Base-by-base conservation (phyloP, 495 filamentous ascomycete genomes). In the Rusavskia elegans region DNA sequence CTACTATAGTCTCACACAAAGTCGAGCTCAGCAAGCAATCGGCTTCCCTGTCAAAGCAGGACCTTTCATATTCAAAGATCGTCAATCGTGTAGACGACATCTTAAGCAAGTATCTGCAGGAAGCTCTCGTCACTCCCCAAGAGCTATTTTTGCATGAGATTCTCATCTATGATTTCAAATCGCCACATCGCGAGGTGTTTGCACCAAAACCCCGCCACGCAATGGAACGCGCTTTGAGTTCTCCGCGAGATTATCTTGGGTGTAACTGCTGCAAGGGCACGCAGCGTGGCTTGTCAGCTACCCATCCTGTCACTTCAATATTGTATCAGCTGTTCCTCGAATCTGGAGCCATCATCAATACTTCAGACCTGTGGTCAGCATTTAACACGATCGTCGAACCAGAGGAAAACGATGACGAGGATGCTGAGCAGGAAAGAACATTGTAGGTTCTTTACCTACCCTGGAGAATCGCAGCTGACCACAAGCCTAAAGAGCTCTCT, bases 261-360 rank as follows among this genome's bases (percentile, higher is more conserved):
- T 88, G 85, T 69, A 80, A 83, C 66, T 49, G 45, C 40, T 19
- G 49, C 54, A 13, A 59, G 54, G 48, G 66, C 48, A 55, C 59
- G 17, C 63, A 73, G 27, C 66, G 72, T 62, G 63, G 64, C 3
- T 51, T 83, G 6, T 77, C 75, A 6, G 58, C 79, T 8, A 84
- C 79, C 8, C 78, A 90, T 57, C 89, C 93, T 13, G 68, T 85
- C 14, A 83, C 83, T 16, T 76, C 88, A 2, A 83, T 95, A 17
- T 59, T 97, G 53, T 98, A 95, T 67, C 87, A 93, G 53, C 68
- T 96, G 27, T 96, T 94, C 64, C 75, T 89, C 17, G 90, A 97
- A 67, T 85, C 89, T 0, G 90, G 90, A 5, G 75, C 82, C 6
- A 65, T 95, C 45, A 81, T 98, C 59, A 98, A 98, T 62, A 79